phyloP scores from a whole-genome alignment of 306 rosid species.

The Vigna nakashimae region DNA sequence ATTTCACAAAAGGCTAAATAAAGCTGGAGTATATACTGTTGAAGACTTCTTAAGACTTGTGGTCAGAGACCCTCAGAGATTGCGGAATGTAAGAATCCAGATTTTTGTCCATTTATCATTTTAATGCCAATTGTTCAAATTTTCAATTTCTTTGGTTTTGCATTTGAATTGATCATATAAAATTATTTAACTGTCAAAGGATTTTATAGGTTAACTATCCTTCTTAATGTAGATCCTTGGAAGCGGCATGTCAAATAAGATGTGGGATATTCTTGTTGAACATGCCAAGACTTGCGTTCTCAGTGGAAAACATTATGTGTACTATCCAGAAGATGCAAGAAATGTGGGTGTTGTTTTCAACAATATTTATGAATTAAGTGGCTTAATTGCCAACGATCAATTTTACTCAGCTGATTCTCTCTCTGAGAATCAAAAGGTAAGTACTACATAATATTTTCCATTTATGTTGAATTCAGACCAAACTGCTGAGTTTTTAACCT shows the following conservation, averaged over 20 bases:
- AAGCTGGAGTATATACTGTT: slow-evolving; percentile 70
- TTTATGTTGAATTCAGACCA: slow-evolving; percentile 32
- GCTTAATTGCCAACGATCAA: slow-evolving; percentile 74
- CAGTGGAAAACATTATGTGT: slow-evolving; percentile 76
- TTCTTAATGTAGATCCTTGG: slow-evolving; percentile 73
- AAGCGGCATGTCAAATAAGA: slow-evolving; percentile 94
- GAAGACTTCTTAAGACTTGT: slow-evolving; percentile 84
- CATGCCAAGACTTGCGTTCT: slow-evolving; percentile 89
- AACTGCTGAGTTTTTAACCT: slow-evolving; percentile 38
- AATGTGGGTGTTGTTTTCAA: slow-evolving; percentile 82
- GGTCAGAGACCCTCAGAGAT: slow-evolving; percentile 75
- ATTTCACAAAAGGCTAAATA: slow-evolving; percentile 80
- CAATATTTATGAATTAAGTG: slow-evolving; percentile 78
- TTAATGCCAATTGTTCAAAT: slow-evolving; percentile 25
- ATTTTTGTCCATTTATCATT: slow-evolving; percentile 14
- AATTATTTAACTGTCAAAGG: not conserved
- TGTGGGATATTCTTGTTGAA: slow-evolving; percentile 90
- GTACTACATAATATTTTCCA: slow-evolving; percentile 12
- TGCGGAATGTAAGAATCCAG: slow-evolving; percentile 71
- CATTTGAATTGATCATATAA: slow-evolving; percentile 18
- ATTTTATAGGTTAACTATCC: slow-evolving; percentile 33
- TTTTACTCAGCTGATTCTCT: slow-evolving; percentile 73
- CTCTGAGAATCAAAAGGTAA: slow-evolving; percentile 77
- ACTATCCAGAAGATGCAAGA: slow-evolving; percentile 79
- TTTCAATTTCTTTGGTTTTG: slow-evolving; percentile 15